Conservation (phyloP, 1,139 yeast genomes). For the Arxiozyma slooffiae region DNA sequence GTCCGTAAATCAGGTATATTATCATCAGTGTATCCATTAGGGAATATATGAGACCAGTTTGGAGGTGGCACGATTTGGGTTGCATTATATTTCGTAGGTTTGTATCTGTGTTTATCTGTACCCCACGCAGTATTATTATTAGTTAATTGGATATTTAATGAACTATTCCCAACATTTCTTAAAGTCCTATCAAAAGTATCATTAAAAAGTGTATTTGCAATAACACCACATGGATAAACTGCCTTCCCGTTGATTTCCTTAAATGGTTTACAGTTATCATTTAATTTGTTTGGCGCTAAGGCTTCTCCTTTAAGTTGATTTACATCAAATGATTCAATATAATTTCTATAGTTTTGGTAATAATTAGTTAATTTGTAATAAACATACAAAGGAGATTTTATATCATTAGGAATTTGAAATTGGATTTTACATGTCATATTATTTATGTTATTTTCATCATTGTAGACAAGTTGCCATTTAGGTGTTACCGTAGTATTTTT, state of each 20-base stretch:
- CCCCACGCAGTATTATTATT: constrained; percentile 77
- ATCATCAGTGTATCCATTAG: constrained; percentile 76
- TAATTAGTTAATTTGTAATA: constrained; percentile 67
- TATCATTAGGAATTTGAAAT: constrained; percentile 49
- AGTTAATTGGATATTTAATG: constrained; percentile 49
- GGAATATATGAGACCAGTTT: constrained; percentile 75
- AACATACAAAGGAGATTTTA: constrained; percentile 50
- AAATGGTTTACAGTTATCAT: constrained; percentile 73
- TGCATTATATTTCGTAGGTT: constrained; percentile 62
- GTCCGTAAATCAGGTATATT: constrained; percentile 71
- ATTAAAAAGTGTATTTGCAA: constrained; percentile 87
- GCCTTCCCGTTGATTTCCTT: constrained; percentile 42
- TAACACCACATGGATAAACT: constrained; percentile 87
- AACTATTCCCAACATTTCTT: constrained; percentile 26
- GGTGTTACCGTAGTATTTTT: constrained; percentile 35
- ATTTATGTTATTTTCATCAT: constrained; percentile 29
- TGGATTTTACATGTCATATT: constrained; percentile 41
- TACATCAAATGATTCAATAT: constrained; percentile 60
- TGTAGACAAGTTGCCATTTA: constrained; percentile 43
- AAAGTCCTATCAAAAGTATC: constrained; percentile 51
- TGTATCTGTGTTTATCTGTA: constrained; percentile 65
- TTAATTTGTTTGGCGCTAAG: constrained; percentile 33
- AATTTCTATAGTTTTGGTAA: constrained; percentile 69
- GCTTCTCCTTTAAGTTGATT: constrained; percentile 57
- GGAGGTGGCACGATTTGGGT: constrained; percentile 88